A percentile compares a stretch with the other conserved stretches of the same genome.
These are phyloP conservation scores for Naegleria fowleri DNA, from an alignment of 208 protist species.

Conservation along the genomic window DNA sequence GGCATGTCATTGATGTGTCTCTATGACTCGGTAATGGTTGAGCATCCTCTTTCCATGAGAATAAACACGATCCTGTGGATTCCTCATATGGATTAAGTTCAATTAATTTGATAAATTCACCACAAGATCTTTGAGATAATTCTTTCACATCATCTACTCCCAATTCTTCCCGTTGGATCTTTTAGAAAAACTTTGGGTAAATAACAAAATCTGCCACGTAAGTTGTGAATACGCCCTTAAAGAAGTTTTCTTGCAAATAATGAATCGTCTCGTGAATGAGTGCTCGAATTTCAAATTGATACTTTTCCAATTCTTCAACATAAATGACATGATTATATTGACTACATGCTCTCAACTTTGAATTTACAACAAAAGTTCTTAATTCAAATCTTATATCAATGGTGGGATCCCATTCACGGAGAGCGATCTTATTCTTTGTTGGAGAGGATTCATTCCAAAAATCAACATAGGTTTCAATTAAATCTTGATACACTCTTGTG, in stretches of 20 bases:
- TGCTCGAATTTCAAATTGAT: neutral
- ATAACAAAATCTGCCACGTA: neutral
- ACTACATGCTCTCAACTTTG: neutral
- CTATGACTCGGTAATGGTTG: too few relatives aligned
- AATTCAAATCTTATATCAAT: neutral
- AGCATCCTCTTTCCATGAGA: neutral
- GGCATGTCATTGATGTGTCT: neutral
- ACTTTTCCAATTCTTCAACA: neutral
- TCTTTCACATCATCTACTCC: neutral
- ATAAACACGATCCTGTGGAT: neutral
- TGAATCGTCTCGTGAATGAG: neutral
- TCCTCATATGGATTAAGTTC: neutral
- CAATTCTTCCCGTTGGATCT: neutral
- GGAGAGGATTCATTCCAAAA: neutral
- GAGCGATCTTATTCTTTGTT: neutral
- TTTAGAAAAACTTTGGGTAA: neutral
- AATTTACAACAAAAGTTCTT: neutral
- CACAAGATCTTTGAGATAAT: neutral
- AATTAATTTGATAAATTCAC: neutral
- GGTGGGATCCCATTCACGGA: neutral
- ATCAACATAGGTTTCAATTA: neutral
- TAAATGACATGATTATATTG: neutral
- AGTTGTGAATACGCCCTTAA: neutral
- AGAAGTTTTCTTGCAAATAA: neutral
- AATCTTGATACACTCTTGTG: neutral